Base-by-base conservation (phyloP, 345 rosid species). In the rapeseed (Brassica napus) region DNA sequence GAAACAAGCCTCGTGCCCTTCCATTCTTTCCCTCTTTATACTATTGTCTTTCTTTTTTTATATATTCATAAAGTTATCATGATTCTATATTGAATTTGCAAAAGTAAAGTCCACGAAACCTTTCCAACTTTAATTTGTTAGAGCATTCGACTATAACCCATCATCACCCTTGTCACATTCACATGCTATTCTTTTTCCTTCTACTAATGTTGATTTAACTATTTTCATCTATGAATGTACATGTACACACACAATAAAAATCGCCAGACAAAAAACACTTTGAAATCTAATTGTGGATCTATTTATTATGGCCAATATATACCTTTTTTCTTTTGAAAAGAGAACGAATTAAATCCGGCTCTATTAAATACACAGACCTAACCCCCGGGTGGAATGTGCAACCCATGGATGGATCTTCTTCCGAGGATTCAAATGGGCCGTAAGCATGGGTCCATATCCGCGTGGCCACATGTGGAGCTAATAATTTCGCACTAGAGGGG, bases 1-100 rank as follows among this genome's bases (percentile, higher is more conserved):
- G 73, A 81, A 81, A 81, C 83, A 81, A 81, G 77, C 83, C 83
- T 81, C 83, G 80, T 81, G 83, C 83, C 79, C 69, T 65, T 54
- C 72, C 73, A 70, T 75, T 71, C 80, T 71, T 81, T 15, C 16
- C 39, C 59, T 62, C 79, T 80, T 75, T 75, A 73, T 69, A 68
- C 70, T 15, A 67, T 37, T 68, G 58, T 74, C 58, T 80, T 74
- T 26, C 72, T 63, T 69, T 79, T 74, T 74, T 35, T 3, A 49
- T 37, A 65, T 23, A 49, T 65, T 35, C 32, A 62, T 73, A 23
- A 49, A 49, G 15, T 26, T 34, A 63, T 55, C 24, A 58, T 66
- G 23, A 37, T 11, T 49, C 28, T 28, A 52, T 63, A 62, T 69
- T 63, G 67, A 62, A 69, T 39, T 75, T 71, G 83, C 24, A 42